Evolutionary conservation across 2,329 filamentous ascomycete genomes (phyloP).

Genomic region (Phaeophleospora eucalypticola): DNA sequence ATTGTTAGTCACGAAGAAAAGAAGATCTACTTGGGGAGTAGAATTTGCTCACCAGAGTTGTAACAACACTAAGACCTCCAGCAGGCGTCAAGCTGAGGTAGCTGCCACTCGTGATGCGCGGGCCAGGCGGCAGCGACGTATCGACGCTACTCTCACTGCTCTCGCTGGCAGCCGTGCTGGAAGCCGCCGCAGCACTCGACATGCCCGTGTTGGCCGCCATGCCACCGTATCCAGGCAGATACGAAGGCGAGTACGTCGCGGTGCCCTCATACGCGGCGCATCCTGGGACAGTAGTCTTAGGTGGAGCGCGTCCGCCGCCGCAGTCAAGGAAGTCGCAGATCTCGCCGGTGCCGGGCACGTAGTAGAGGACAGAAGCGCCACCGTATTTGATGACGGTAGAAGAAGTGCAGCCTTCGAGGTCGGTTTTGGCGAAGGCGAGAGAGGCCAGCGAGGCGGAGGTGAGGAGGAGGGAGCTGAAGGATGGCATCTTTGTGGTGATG

Average conservation of each 20-base stretch:
- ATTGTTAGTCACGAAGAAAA: too few relatives aligned
- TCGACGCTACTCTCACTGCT: background rate
- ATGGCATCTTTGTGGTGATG: constrained; percentile 7
- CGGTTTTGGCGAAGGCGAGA: constrained; percentile 34
- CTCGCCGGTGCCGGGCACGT: constrained; percentile 60
- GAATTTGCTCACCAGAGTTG: too few relatives aligned
- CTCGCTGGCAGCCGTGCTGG: background rate
- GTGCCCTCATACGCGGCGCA: constrained; percentile 56
- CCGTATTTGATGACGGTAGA: constrained; percentile 33
- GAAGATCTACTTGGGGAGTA: too few relatives aligned
- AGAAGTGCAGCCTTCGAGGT: constrained; percentile 44
- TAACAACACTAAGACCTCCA: too few relatives aligned
- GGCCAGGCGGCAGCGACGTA: background rate
- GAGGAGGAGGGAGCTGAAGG: constrained; percentile 25
- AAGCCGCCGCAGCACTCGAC: constrained; percentile 2
- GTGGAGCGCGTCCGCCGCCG: constrained; percentile 62
- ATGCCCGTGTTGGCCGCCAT: constrained; percentile 8
- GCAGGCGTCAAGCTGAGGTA: too few relatives aligned
- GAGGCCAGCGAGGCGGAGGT: constrained; percentile 28
- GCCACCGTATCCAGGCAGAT: constrained; percentile 37
- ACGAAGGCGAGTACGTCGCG: constrained; percentile 51
- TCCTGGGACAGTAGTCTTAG: constrained; percentile 59
- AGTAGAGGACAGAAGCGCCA: constrained; percentile 53
- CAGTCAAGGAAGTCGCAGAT: constrained; percentile 63
- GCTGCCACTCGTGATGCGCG: too few relatives aligned